Base-by-base conservation (phyloP, 352 stramenopile species). In the Phytophthora sp. region DNA sequence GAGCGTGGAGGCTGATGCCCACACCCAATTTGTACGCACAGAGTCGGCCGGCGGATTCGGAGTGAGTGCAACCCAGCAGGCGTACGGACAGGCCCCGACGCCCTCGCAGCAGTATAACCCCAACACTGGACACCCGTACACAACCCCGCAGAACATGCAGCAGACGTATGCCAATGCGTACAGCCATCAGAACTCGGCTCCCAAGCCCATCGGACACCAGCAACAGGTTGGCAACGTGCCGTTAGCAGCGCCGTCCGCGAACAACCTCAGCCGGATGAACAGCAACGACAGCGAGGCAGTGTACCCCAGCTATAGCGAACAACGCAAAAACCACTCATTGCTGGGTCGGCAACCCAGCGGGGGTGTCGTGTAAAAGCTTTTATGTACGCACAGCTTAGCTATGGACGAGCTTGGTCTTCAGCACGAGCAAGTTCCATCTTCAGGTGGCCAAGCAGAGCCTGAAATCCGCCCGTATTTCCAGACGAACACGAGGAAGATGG, bases 321-420 rank as follows among this genome's bases (percentile, higher is more conserved):
- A 88, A 54, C 80, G 82, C 72, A 80, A 79, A 67, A 89, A 91
- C 63, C 81, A 90, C 66, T 87, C 83, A 3, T 57, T 91, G 47
- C 62, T 91, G 36, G 83, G 81, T 3, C 71, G 69, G 18, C 83
- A 89, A 73, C 75, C 79, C 0, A 90, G 81, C 57, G 83, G 83
- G 12, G 83, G 83, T 9, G 83, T 91, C 35, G 83, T 91, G 33
- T 91, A 85, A 52, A 74, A 21, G 13, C 57, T 50, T 49, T 56
- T 8, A 23, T 50, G 52, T 31, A 50, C 24, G 15, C 42, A 39
- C 29, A 5, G 26, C 3, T 45, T 44, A 44, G 20, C 55, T 47
- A 42, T 42, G 29, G 55, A 44, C 39, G 15, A 44, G 12, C 45
- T 24, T 24, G 20, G 26, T 50, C 29, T 42, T 50, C 38, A 44